These are phyloP conservation scores for Oryza rufipogon DNA, from an alignment of 176 grass and related monocot genomes.

Conservation along the genomic window DNA sequence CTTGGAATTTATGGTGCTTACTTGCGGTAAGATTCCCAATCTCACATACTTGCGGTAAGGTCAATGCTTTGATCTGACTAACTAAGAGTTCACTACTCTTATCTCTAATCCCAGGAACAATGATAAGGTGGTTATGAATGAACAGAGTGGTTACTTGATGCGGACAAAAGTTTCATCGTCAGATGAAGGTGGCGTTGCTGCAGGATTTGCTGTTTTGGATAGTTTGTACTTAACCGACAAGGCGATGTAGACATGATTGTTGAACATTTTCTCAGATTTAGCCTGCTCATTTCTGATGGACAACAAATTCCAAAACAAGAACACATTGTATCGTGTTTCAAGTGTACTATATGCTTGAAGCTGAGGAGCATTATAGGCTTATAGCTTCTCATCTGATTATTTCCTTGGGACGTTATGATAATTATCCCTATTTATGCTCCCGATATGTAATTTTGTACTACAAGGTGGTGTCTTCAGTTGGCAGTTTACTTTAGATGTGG, in stretches of 20 bases:
- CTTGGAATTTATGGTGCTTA: slow-evolving; percentile 92
- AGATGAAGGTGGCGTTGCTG: slow-evolving; percentile 94
- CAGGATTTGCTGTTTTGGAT: slow-evolving; percentile 96
- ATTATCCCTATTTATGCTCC: background rate
- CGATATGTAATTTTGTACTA: too few relatives aligned
- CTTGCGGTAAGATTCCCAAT: slow-evolving; percentile 52
- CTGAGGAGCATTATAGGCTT: background rate
- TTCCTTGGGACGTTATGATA: background rate
- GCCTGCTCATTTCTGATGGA: background rate
- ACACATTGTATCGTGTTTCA: background rate
- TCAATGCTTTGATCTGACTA: slow-evolving; percentile 25
- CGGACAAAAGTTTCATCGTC: slow-evolving; percentile 98
- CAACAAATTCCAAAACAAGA: background rate
- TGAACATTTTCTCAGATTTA: background rate
- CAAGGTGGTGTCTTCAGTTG: too few relatives aligned
- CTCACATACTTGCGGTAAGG: background rate
- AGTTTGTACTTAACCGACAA: slow-evolving; percentile 78
- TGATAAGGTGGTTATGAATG: slow-evolving; percentile 87
- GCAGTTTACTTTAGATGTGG: too few relatives aligned
- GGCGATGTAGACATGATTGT: slow-evolving; percentile 27
- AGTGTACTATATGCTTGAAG: background rate
- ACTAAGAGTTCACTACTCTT: background rate
- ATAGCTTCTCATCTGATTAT: background rate
- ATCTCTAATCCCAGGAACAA: slow-evolving; percentile 68
- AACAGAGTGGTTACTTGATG: slow-evolving; percentile 90